Evolutionary conservation across 225 moss, liverwort and hornwort species (phyloP), one percentile per base, ranked within the genome.

Genomic region (Polytrichum formosum): DNA sequence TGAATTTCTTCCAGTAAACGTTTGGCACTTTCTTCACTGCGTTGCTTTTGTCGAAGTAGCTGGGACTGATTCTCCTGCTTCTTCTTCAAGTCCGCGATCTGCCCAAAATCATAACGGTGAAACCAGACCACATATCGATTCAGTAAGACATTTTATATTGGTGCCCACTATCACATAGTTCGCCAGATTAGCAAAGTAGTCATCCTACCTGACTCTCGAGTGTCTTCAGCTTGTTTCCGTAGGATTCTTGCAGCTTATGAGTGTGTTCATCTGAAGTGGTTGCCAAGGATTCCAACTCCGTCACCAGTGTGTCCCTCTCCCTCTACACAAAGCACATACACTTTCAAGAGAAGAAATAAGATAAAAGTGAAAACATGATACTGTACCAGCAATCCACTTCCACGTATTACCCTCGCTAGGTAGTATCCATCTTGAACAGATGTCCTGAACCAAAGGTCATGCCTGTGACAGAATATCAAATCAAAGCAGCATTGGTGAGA

Each of bases 1-100:
- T 85, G 92, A 53, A 98, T 98, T 58, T 98, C 97, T 28, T 98
- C 97, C 26, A 90, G 84, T 69, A 98, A 81, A 16, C 85, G 92
- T 80, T 88, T 98, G 26, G 92, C 91, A 28, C 90, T 92, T 69
- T 98, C 97, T 78, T 98, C 94, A 56, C 91, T 91, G 13, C 94
- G 87, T 78, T 94, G 91, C 73, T 98, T 98, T 13, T 89, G 87
- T 59, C 90, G 84, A 63, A 98, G 87, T 5, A 94, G 85, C 35
- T 92, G 92, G 64, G 91, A 84, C 71, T 98, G 94, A 82, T 92
- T 98, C 66, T 94, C 97, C 74, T 98, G 90, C 73, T 90, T 98
- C 83, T 91, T 97, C 74, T 91, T 98, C 71, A 98, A 77, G n/a
- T 92, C 94, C 59, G 91, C 67, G 68, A 98, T 98, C 97, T 98